These are phyloP conservation scores for Strobilomyces dryophilus DNA, from an alignment of 768 basidiomycete species.

Conservation along the genomic window DNA sequence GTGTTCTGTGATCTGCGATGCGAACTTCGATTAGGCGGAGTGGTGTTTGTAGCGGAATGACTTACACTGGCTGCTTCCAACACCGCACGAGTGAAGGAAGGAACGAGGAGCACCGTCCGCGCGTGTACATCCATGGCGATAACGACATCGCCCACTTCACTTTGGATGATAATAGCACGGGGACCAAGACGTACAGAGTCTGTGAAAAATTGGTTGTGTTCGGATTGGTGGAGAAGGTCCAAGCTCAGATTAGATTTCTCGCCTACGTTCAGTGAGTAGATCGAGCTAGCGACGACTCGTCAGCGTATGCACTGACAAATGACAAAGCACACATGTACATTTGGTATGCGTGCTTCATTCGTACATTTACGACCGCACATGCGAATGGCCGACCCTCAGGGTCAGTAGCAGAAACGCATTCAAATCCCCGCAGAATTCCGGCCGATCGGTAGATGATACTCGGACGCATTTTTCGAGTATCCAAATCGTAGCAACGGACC, in stretches of 20 bases:
- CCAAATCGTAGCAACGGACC: slow-evolving; percentile 7
- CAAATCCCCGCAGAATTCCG: background rate
- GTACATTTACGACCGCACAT: background rate
- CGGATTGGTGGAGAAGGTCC: slow-evolving; percentile 11
- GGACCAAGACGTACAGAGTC: background rate
- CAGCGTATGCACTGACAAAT: background rate
- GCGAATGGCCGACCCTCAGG: background rate
- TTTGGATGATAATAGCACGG: background rate
- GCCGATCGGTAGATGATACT: background rate
- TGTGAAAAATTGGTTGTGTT: slow-evolving; percentile 1
- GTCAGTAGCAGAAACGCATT: background rate
- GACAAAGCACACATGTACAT: background rate
- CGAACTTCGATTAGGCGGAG: background rate
- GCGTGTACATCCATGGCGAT: background rate
- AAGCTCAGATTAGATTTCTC: slow-evolving; percentile 2
- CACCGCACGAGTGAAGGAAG: background rate
- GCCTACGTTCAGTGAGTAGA: slow-evolving; percentile 5
- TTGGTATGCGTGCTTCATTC: background rate
- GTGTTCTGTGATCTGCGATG: background rate
- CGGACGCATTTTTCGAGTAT: background rate
- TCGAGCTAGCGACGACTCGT: slow-evolving; percentile 4
- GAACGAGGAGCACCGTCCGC: background rate
- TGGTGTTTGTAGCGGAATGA: background rate
- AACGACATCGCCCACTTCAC: background rate
- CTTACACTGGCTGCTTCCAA: slow-evolving; percentile 3